Evolutionary conservation across 306 rosid genomes (phyloP), one percentile per base, ranked within the genome.

Genomic region (Prunus salicina): DNA sequence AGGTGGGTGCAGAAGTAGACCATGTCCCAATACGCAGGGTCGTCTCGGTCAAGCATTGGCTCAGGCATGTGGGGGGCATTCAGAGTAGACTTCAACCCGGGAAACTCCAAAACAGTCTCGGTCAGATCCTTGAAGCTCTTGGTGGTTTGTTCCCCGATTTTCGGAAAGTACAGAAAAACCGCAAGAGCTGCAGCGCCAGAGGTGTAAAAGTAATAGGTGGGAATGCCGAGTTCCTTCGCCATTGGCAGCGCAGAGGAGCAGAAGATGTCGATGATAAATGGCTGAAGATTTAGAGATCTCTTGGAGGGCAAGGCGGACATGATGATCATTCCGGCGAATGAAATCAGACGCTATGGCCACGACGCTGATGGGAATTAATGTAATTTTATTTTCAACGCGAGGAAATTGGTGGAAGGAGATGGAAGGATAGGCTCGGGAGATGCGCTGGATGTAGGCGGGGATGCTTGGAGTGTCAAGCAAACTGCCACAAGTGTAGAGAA

Each of bases 341-440:
- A 73, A 68, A 1, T 82, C 82, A 24, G 30, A 56, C 50, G 2
- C 0, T 1, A 20, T 50, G 24, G 77, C 79, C 1, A 58, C 2
- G 0, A 0, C 0, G 49, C 80, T 76, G 16, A 13, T 64, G 8
- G 38, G 5, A 32, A 34, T 6, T 38, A 38, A 7, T 38, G 64
- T 58, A 24, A 1, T 58, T 24, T 22, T 12, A 24, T 1, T 24
- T 28, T 28, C 1, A 38, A 62, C 18, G 64, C 53, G 18, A 3
- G 88, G 82, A 58, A 85, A 64, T 34, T 62, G 69, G 71, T 3
- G 80, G 80, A 82, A 85, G 66, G 80, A 61, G 47, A 85, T 76
- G 76, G 78, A 69, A 20, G 82, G 80, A 68, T 81, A 7, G 71
- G 85, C 60, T 4, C 13, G 62, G 70, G 81, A 57, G 79, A 81